Base-by-base conservation (phyloP, 2,329 filamentous ascomycete genomes). In the Venturiaceae sp. region DNA sequence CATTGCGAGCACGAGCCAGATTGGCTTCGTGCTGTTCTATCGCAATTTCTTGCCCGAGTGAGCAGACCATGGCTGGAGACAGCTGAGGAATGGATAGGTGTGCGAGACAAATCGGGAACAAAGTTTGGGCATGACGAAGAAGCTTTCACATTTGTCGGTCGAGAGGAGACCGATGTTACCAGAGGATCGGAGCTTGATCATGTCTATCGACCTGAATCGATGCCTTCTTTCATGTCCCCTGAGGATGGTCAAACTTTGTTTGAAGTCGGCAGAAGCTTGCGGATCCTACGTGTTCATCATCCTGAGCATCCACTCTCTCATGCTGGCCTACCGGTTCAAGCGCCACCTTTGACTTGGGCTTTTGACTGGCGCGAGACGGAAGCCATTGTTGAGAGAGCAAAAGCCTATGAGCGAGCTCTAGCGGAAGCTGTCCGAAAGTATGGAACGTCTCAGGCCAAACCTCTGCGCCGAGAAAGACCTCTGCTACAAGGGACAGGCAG, bases 191-290 rank as follows among this genome's bases (percentile, higher is more conserved):
- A 78, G 80, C 39, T 80, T 83, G 83, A 87, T 61, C 88, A 83
- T 63, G 72, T 82, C 5, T 78, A 92, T 33, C 83, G 87, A 60
- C 75, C 77, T 23, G 75, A 80, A 30, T 81, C 82, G 62, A 83
- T 94, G 72, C 89, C 89, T 0, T 75, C 78, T 1, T 94, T 94
- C 63, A 77, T 95, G 47, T 80, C 85, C 0, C 69, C 75, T 5
- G 88, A 94, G 59, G 81, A 92, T 63, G 85, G 83, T 3, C 79
- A 81, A 55, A 75, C 79, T 5, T 83, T 94, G n/a, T 92, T 92
- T 63, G 89, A 95, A 67, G 87, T 85, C 3, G 90, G 89, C 3
- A 83, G 81, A 64, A 92, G 87, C 67, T 72, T 95, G 53, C 82
- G 87, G 7, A 84, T 94, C 57, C 76, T 95, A 53, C 82, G 84